Conservation (phyloP, 495 filamentous ascomycete species). For the Annulohypoxylon maeteangense region DNA sequence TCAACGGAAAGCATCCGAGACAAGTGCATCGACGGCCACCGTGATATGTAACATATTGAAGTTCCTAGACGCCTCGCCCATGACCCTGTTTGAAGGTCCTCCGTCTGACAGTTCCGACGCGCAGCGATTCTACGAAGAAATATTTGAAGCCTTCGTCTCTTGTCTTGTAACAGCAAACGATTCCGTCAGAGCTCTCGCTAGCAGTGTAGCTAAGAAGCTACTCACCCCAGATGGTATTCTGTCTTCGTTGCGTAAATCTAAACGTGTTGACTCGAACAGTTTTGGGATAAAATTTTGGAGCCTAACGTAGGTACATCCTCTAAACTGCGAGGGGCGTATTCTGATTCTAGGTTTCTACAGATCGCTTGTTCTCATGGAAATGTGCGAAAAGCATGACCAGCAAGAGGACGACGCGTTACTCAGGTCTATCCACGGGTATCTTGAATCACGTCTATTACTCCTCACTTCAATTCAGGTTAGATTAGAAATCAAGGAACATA, state of each 20-base stretch:
- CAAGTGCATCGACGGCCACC: conserved; percentile 52
- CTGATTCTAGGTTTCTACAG: conserved; percentile 46
- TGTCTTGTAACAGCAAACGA: conserved; percentile 64
- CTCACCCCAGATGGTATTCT: conserved; percentile 55
- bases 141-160: conserved; percentile 61
- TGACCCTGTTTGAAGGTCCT: conserved; percentile 57
- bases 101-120: conserved; percentile 52
- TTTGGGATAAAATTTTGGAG: conserved; percentile 63
- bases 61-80: conserved; percentile 63
- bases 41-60: conserved; percentile 61
- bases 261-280: conserved; percentile 51
- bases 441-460: conserved; percentile 60
- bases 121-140: conserved; percentile 59
- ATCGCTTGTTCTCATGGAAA: conserved; percentile 60
- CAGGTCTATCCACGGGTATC: conserved; percentile 61
- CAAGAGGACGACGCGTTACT: conserved; percentile 55
- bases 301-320: conserved; percentile 57
- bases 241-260: conserved; percentile 51
- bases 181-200: conserved; percentile 57
- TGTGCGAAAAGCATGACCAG: conserved; percentile 59
- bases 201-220: conserved; percentile 58
- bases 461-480: conserved; percentile 59
- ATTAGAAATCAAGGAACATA: not conserved
- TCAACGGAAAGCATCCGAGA: conserved; percentile 54
- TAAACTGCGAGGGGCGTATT: conserved; percentile 1